Evolutionary conservation across 2,329 filamentous ascomycete species (phyloP), one percentile per base, ranked within the genome.

Genomic region (Biscogniauxia sp.): DNA sequence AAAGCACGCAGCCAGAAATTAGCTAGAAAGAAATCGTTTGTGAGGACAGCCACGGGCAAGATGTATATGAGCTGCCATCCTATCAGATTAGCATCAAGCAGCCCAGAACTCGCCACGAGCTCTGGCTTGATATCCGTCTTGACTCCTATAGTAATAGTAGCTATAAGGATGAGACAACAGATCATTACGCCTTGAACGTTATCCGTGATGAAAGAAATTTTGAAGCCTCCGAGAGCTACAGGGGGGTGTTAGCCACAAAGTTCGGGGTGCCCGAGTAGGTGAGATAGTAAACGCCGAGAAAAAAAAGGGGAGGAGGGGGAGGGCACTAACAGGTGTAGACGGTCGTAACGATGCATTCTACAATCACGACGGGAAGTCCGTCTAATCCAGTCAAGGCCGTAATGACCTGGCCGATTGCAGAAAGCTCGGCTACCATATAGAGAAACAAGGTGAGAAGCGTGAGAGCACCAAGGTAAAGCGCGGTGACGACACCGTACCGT

Each of bases 21-120:
- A 32, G 90, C 92, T 51, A 95, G 80, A 79, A 95, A 95, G 80
- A 95, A 93, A 79, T 93, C 88, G 77, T 94, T 95, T 61, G 91
- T 93, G 59, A 93, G 72, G 65, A 95, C 84, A 52, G 91, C 91
- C 5, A 95, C 84, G 0, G 92, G 90, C 1, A 95, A 82, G 66
- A 95, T 94, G 77, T 94, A 95, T 41, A 95, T 79, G 15, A 95
- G 84, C 75, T 95, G 91, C 90, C 92, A 95, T 58, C 92, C 92
- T 1, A 95, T 81, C 1, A 92, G 81, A 59, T 78, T 90, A 5
- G 88, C 69, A 52, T 92, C 80, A n/a, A 89, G 84, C 25, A 92
- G 82, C 8, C 87, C 87, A 0, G 90, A 93, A 5, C 84, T 77
- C 1, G 85, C 84, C 68, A 95, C 86, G 13, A 92, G 80, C 45